A percentile compares a stretch with the other conserved stretches of the same genome.
phyloP scores from a whole-genome alignment of 1,284 basidiomycete species.

The Boletus sp. region DNA sequence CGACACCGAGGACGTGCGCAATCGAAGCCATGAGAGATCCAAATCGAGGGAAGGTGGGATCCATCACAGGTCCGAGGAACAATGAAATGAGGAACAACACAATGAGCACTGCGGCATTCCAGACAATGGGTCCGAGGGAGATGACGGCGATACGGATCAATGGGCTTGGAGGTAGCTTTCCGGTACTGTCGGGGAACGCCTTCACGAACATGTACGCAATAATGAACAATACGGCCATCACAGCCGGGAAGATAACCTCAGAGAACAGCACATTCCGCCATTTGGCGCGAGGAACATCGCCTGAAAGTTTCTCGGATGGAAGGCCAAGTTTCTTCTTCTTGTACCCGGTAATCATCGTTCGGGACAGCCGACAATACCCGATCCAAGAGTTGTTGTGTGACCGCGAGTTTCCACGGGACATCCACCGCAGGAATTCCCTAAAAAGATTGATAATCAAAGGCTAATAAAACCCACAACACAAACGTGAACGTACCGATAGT shows the following conservation, averaged over 20 bases:
- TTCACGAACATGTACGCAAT: conserved; percentile 90
- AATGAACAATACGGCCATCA: conserved; percentile 80
- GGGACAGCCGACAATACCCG: conserved; percentile 90
- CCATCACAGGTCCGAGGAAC: conserved; percentile 90
- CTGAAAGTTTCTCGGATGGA: conserved; percentile 91
- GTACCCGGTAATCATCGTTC: conserved; percentile 95
- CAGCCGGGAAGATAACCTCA: conserved; percentile 82
- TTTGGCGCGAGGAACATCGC: conserved; percentile 84
- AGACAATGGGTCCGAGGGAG: conserved; percentile 91
- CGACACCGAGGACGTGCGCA: conserved; percentile 74
- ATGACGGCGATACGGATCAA: conserved; percentile 92
- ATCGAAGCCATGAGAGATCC: conserved; percentile 88
- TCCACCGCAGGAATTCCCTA: conserved; percentile 94
- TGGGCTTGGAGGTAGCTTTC: conserved; percentile 63
- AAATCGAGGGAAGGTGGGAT: conserved; percentile 79
- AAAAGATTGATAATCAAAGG: no score
- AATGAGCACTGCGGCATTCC: conserved; percentile 88
- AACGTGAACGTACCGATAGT: conserved; percentile 68
- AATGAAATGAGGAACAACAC: conserved; percentile 86
- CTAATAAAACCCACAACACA: no score
- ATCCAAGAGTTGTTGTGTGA: conserved; percentile 98
- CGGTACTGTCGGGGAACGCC: conserved; percentile 73
- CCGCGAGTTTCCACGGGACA: conserved; percentile 93
- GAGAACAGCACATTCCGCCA: conserved; percentile 88
- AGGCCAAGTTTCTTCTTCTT: conserved; percentile 94